These are phyloP conservation scores for Inga oerstediana DNA, from an alignment of 306 rosid genomes.

Conservation along the genomic window DNA sequence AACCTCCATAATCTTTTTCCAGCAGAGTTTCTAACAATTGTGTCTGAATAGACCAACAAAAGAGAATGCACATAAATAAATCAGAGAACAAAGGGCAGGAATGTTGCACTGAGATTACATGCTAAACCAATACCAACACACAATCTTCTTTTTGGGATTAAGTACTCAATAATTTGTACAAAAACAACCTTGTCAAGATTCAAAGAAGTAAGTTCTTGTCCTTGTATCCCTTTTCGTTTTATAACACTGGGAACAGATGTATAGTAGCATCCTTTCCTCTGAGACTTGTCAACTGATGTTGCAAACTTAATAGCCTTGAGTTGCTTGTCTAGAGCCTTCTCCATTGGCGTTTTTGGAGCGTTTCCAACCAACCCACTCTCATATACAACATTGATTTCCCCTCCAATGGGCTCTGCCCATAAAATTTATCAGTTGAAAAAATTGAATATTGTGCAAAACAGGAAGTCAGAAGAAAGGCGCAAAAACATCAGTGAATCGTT, in stretches of 20 bases:
- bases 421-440: conserved; percentile 25
- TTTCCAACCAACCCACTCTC: conserved; percentile 54
- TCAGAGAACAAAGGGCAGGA: conserved; percentile 15
- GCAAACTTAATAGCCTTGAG: conserved; percentile 55
- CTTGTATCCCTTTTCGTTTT: conserved; percentile 69
- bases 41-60: conserved; percentile 55
- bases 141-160: neutral
- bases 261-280: conserved; percentile 78
- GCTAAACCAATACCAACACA: neutral
- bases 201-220: conserved; percentile 81
- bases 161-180: neutral
- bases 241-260: conserved; percentile 80
- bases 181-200: conserved; percentile 86
- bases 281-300: conserved; percentile 48
- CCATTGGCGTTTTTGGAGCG: conserved; percentile 56
- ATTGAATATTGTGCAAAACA: conserved; percentile 2
- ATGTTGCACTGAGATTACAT: conserved; percentile 13
- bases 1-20: conserved; percentile 73
- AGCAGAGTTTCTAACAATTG: conserved; percentile 73
- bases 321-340: conserved; percentile 68
- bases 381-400: conserved; percentile 73
- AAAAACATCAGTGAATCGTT: conserved; percentile 12
- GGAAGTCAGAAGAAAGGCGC: neutral
- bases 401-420: conserved; percentile 84
- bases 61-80: conserved; percentile 27